These are phyloP conservation scores for Ophiostoma perfectum DNA, from an alignment of 2,329 filamentous ascomycete species.

Conservation along the genomic window DNA sequence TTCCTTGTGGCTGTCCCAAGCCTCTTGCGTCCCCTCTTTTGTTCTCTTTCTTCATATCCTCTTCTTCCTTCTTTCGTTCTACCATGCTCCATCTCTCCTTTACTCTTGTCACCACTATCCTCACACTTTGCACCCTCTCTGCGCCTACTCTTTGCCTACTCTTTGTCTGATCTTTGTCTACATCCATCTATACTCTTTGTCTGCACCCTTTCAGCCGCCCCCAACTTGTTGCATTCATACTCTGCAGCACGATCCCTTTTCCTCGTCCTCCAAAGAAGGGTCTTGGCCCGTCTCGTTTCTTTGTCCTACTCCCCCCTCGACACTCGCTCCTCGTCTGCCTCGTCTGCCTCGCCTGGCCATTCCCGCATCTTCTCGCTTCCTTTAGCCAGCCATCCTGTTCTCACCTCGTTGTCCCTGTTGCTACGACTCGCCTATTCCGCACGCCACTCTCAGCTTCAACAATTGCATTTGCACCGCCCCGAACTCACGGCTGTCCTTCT, in stretches of 20 bases:
- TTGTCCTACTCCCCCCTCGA: constrained; percentile 1
- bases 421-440: not conserved
- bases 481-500: not conserved
- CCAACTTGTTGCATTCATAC: constrained; percentile 9
- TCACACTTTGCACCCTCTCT: not conserved
- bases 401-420: too few relatives aligned
- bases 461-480: not conserved
- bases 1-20: constrained; percentile 10
- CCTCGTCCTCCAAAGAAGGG: not conserved
- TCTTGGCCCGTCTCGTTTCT: not conserved
- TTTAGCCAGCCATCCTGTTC: not conserved
- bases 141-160: not conserved
- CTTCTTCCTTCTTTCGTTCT: not conserved
- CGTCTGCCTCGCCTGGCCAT: not conserved
- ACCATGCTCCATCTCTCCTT: not conserved
- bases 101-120: not conserved
- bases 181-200: not conserved
- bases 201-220: constrained; percentile 1
- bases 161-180: not conserved
- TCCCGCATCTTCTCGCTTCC: not conserved
- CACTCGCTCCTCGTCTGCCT: not conserved
- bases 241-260: constrained; percentile 3
- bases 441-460: not conserved
- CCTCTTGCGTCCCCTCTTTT: not conserved
- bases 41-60: not conserved